Conservation (phyloP, 176 grass and related monocot genomes). For the Avena insularis region DNA sequence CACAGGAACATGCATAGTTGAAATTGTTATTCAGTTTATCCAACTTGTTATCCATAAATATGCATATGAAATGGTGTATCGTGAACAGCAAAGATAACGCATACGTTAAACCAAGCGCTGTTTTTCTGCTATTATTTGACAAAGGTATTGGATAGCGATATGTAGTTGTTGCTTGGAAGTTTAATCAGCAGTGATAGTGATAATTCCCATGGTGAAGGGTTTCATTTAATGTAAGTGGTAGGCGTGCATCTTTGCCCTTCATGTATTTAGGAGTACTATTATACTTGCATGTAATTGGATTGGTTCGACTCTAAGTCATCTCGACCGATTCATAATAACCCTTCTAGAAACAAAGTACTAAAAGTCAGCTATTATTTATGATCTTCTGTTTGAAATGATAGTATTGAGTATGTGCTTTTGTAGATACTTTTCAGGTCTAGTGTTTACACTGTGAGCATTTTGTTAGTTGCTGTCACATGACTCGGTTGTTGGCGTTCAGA, state of each 20-base stretch:
- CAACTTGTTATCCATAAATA: not conserved
- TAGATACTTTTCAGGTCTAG: not conserved
- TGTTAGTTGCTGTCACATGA: constrained; percentile 5
- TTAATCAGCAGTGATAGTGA: constrained; percentile 11
- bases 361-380: not conserved
- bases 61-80: not conserved
- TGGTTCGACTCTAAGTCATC: not conserved
- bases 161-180: constrained; percentile 51
- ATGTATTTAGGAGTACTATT: not conserved
- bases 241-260: constrained; percentile 1
- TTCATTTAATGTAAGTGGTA: not conserved
- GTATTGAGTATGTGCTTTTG: not conserved
- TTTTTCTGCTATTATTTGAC: not conserved
- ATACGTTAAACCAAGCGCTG: not conserved
- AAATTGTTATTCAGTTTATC: constrained; percentile 1
- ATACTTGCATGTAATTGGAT: not conserved
- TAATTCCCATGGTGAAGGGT: constrained; percentile 38
- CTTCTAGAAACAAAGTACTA: not conserved
- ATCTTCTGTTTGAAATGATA: not conserved
- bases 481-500: not conserved
- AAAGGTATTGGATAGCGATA: constrained; percentile 33
- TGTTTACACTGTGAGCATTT: not conserved
- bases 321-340: not conserved
- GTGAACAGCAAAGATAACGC: not conserved
- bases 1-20: not conserved